Evolutionary conservation across 2,329 filamentous ascomycete species (phyloP), one percentile per base, ranked within the genome.

Genomic region (Trichophyton rubrum): DNA sequence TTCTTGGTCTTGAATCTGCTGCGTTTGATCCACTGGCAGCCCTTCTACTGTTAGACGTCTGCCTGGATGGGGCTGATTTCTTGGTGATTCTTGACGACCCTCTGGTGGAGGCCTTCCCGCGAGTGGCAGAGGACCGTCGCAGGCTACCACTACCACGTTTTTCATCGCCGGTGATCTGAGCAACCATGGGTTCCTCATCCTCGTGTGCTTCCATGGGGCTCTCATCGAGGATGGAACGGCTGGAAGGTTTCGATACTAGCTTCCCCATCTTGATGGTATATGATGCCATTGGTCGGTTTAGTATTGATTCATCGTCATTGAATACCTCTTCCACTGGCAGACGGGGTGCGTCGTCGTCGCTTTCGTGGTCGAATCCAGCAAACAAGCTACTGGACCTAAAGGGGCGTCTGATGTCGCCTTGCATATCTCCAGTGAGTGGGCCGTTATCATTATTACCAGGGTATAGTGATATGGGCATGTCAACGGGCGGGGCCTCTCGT

Each of bases 301-400:
- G 72, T 13, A 77, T 68, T 24, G 49, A 30, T 15, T 77, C 76
- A 58, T 76, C 73, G 57, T 78, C 76, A 1, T 72, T 75, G 58
- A 75, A 75, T 20, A 75, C 66, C 47, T 74, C 73, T 5, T 66
- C 61, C 17, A 67, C 55, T 43, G 61, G 55, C 38, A 61, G 63
- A 7, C 66, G 66, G 6, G 66, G 65, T 7, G 60, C 61, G 63
- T 74, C 73, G 15, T 80, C 78, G 61, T 80, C 79, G 67, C 84
- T 89, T 51, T 78, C 79, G 11, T 83, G 83, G 55, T 92, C 88
- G 66, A 95, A 93, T 0, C 89, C 89, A 35, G 89, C 88, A 72
- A 93, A 93, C n/a, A 95, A 77, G 69, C 88, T 93, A 73, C 88
- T 92, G 56, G 89, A 85, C 60, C 89, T 81, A 68, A 88, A 85